phyloP scores from a whole-genome alignment of 164 flowering plant genomes.

The Kingdonia uniflora region DNA sequence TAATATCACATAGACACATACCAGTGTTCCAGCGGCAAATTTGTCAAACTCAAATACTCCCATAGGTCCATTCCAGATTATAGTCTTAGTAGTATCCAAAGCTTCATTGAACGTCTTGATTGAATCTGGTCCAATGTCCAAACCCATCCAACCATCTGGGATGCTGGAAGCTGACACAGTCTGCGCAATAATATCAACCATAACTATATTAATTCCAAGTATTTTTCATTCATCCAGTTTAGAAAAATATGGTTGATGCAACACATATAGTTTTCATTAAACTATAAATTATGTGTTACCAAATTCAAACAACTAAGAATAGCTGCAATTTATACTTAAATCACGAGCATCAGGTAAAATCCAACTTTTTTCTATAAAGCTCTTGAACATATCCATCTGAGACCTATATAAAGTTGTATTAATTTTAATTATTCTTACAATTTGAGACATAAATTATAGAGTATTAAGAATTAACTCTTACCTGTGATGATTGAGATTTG shows the following conservation, averaged over 20 bases:
- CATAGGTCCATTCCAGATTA: conserved; percentile 91
- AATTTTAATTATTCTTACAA: too few species aligned
- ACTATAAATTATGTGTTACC: neutral
- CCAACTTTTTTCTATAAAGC: too few species aligned
- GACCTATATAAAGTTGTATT: too few species aligned
- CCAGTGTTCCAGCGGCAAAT: conserved; percentile 74
- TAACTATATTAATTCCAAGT: neutral
- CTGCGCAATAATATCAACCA: conserved; percentile 20
- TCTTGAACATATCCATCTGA: too few species aligned
- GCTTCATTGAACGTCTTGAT: conserved; percentile 58
- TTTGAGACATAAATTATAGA: too few species aligned
- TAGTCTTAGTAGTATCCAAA: conserved; percentile 60
- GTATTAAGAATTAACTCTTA: too few species aligned
- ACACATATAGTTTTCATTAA: neutral
- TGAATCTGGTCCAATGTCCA: conserved; percentile 80
- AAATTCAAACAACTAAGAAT: neutral
- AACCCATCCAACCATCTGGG: conserved; percentile 80
- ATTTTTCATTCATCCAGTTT: neutral
- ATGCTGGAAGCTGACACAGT: conserved; percentile 60
- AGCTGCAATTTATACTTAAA: too few species aligned
- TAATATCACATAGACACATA: conserved; percentile 16
- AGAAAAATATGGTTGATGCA: neutral
- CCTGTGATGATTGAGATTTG: too few species aligned
- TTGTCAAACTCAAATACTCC: too few species aligned
- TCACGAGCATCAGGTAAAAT: too few species aligned